Percentiles rank a stretch among this genome's conserved stretches.
Evolutionary conservation across 1,139 yeast genomes (phyloP).

Genomic region (Candida sojae): DNA sequence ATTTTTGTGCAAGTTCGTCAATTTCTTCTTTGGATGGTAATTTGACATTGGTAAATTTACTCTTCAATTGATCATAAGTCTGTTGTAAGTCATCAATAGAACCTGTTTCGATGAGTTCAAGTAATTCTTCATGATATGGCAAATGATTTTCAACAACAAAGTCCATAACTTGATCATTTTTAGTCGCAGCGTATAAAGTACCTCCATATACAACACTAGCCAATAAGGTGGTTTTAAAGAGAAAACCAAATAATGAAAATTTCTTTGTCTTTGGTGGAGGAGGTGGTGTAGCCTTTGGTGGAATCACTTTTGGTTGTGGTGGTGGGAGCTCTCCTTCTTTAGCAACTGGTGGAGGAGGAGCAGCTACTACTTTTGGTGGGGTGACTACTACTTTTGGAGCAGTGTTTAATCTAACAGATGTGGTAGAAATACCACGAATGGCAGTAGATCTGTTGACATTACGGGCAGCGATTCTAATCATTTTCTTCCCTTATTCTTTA

Average conservation of each 20-base stretch:
- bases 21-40: conserved; percentile 36
- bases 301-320: conserved; percentile 11
- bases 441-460: conserved; percentile 4
- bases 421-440: conserved; percentile 11
- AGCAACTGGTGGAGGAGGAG: conserved; percentile 12
- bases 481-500: background rate
- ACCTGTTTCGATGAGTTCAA: conserved; percentile 43
- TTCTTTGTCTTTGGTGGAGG: conserved; percentile 23
- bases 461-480: conserved; percentile 14
- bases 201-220: conserved; percentile 40
- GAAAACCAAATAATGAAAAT: conserved; percentile 33
- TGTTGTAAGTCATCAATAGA: conserved; percentile 34
- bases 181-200: conserved; percentile 44
- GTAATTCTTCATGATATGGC: conserved; percentile 46
- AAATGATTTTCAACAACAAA: conserved; percentile 47
- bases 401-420: conserved; percentile 10
- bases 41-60: conserved; percentile 23
- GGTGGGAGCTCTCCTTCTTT: conserved; percentile 6
- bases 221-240: conserved; percentile 32
- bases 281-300: conserved; percentile 10
- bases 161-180: conserved; percentile 47
- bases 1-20: conserved; percentile 33
- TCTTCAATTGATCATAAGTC: conserved; percentile 20
- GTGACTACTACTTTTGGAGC: background rate
- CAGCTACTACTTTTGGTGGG: conserved; percentile 5